Evolutionary conservation across 2,329 filamentous ascomycete genomes (phyloP), one percentile per base, ranked within the genome.

Genomic region (Ophiostoma quercus): DNA sequence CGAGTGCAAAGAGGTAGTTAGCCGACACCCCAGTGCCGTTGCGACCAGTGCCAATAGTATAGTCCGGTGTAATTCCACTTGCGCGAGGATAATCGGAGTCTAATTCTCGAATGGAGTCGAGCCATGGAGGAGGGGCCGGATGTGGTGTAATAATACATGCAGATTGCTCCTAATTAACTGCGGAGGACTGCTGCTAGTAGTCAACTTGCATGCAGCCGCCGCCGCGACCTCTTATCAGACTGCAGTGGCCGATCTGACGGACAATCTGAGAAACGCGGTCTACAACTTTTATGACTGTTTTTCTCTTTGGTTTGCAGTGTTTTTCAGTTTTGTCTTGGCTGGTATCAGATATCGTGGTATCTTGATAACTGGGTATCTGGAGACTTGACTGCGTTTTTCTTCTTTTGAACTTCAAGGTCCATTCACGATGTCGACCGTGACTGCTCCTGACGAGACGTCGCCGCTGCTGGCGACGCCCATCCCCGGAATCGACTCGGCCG

Each of bases 371-470:
- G 11, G 39, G 14, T 41, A 41, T 9, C 39, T 41, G 39, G 39
- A 41, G 11, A 41, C 43, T 47, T 47, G 14, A 19, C 19, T 47
- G 6, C 19, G 0, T n/a, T 47, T 47, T 19, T 47, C 16, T 47
- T n/a, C 43, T 60, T 11, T 25, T 16, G 2, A 25, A 11, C 12
- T 29, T 14, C 22, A 29, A 60, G 5, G n/a, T 4, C 9, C 25
- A 29, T 8, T 14, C 19, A 65, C 16, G 25, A 65, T 65, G 62
- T 65, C 62, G 19, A 9, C 62, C 2, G 62, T 22, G 32, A 9
- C n/a, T 65, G 62, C 16, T 65, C 62, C 62, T 6, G 34, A 65
- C 19, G 62, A 65, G 19, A 65, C 62, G n/a, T 65, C 62, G 62
- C 62, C 62, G 8, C 62, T 65, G 32, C 62, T 65, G 7, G 62